Evolutionary conservation across 2,329 filamentous ascomycete species (phyloP), one percentile per base, ranked within the genome.

Genomic region (Apiospora aurea): DNA sequence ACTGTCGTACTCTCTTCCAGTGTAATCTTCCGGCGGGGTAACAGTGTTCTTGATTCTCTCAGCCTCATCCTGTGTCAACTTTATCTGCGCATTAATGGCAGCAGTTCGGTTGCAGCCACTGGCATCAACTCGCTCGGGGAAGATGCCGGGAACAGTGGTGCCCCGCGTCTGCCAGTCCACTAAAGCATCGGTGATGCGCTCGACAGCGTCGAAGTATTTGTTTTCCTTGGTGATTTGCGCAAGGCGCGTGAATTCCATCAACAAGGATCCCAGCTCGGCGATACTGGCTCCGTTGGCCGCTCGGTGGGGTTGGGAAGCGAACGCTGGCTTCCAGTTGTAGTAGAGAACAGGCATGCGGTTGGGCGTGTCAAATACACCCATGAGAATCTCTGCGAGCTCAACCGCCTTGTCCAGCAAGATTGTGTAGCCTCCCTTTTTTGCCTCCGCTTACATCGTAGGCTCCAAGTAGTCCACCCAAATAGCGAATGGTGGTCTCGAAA

Each of bases 401-500:
- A 91, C 84, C n/a, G 92, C 92, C 79, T 94, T 94, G 68, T 90
- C 87, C 46, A 94, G 83, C 26, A 94, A 85, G 34, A 92, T 85
- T 26, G 87, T 83, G 77, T 97, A 92, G 18, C 83, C 77, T 49
- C 87, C 87, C 85, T 10, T 82, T 77, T 49, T 82, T 77, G 8
- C 88, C 90, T 24, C 89, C 92, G 70, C 93, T 95, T 71, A 98
- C 87, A 82, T 98, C 96, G 80, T 96, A 98, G 8, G 95, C 95
- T 51, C 91, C 91, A 57, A 98, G 79, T 61, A 98, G 84, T 1
- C 96, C 96, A 44, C 96, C 96, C 5, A 98, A 86, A 77, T 98
- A 97, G 69, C 96, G 90, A 78, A 98, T 98, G 14, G 92, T 94
- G 0, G 95, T 97, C 82, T 98, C 95, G 77, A 98, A 98, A 10